Conservation (phyloP, 768 basidiomycete species). For the Leccinum pellstonianum region DNA sequence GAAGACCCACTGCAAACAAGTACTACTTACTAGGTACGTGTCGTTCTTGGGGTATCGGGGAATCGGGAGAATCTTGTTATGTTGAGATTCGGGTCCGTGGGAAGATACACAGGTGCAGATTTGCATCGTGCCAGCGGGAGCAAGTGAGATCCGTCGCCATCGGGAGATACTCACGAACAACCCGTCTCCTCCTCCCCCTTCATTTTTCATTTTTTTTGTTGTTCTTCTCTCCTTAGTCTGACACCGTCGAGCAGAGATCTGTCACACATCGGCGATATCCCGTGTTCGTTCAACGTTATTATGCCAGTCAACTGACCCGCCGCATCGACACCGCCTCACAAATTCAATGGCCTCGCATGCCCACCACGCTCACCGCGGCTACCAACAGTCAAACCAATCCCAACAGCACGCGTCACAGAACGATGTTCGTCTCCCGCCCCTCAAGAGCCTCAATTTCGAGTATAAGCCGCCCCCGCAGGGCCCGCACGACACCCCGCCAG, state of each 20-base stretch:
- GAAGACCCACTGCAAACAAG: conserved; percentile 11
- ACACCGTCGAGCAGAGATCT: conserved; percentile 15
- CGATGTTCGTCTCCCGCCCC: conserved; percentile 61
- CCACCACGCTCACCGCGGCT: conserved; percentile 36
- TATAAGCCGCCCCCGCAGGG: conserved; percentile 32
- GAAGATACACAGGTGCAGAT: conserved; percentile 30
- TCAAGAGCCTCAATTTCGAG: conserved; percentile 70
- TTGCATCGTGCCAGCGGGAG: conserved; percentile 33
- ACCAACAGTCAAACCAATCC: conserved; percentile 30
- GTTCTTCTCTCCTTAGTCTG: background rate
- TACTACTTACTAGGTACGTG: conserved; percentile 19
- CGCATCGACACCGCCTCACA: conserved; percentile 5
- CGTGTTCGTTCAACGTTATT: conserved; percentile 16
- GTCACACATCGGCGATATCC: conserved; percentile 22
- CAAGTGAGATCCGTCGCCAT: conserved; percentile 55
- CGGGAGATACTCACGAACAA: conserved; percentile 50
- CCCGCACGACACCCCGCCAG: conserved; percentile 13
- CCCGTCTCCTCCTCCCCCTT: conserved; percentile 4
- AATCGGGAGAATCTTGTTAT: conserved; percentile 30
- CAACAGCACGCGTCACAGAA: conserved; percentile 37
- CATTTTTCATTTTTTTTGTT: conserved; percentile 19
- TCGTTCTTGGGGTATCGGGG: conserved; percentile 23
- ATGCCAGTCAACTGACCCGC: conserved; percentile 1
- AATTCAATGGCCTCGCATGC: conserved; percentile 43
- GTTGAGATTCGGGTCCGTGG: conserved; percentile 22